Evolutionary conservation across 2,329 filamentous ascomycete genomes (phyloP).

Genomic region (Pseudonectria foliicola): DNA sequence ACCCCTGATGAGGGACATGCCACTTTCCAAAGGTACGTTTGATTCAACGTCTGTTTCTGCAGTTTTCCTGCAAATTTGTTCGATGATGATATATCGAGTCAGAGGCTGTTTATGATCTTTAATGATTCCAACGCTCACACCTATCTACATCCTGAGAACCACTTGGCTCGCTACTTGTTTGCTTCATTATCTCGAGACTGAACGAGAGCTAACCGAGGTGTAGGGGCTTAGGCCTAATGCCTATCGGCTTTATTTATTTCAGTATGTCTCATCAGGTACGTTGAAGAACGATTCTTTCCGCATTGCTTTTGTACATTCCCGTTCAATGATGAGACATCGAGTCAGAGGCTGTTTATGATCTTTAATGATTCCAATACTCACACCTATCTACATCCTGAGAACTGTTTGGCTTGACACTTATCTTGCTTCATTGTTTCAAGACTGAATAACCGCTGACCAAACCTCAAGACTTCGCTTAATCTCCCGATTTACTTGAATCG

Average conservation of each 20-base stretch:
- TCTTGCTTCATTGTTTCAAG: no score
- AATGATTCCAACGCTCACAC: conserved; percentile 29
- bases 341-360: conserved; percentile 45
- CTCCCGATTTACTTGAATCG: conserved; percentile 1
- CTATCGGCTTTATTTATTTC: neutral
- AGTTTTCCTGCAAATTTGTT: conserved; percentile 9
- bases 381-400: conserved; percentile 23
- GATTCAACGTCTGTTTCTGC: no score
- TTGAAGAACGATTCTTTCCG: conserved; percentile 5
- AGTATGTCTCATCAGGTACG: conserved; percentile 19
- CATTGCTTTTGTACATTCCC: neutral
- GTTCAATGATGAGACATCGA: conserved; percentile 33
- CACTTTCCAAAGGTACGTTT: neutral
- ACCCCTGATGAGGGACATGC: conserved; percentile 1
- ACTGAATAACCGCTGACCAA: no score
- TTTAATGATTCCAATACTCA: conserved; percentile 31
- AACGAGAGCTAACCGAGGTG: no score
- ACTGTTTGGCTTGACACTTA: no score
- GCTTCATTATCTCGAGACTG: no score
- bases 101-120: conserved; percentile 40
- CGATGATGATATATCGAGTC: conserved; percentile 32
- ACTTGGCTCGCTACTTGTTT: no score
- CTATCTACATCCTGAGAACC: conserved; percentile 14
- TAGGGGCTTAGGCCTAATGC: no score
- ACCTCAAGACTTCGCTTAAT: no score